Evolutionary conservation across 768 basidiomycete species (phyloP), one percentile per base, ranked within the genome.

Genomic region (Collybiopsis luxurians): DNA sequence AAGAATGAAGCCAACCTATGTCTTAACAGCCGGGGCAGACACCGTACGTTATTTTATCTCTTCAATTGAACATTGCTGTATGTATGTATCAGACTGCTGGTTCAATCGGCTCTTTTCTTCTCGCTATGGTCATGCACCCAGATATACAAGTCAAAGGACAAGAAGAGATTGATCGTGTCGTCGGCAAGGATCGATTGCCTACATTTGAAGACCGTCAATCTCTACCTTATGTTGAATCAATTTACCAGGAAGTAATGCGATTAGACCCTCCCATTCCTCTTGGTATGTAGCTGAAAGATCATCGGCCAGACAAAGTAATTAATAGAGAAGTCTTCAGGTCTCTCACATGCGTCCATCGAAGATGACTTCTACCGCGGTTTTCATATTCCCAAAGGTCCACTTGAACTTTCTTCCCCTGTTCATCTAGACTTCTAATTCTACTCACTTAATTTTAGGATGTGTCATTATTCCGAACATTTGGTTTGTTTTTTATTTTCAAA

Each of bases 141-240:
- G 66, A 65, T 1, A 61, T 63, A 1, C 65, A 65, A 57, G 53
- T 49, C 43, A 65, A 62, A 50, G 72, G 66, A 0, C 70, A 70
- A 54, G 54, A 44, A 24, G 72, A 72, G 50, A 59, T 72, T 17
- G 68, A 70, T 44, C 28, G 42, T 2, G 67, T 68, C 7, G 48
- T 71, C 38, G 72, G 71, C 10, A 49, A 50, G 6, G 56, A 66
- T 40, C 63, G 71, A 2, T 59, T 72, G 1, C 69, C 71, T 4
- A 61, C 64, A 19, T 64, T 67, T 48, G 64, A 60, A 10, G 72
- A 74, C 51, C 57, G 67, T 4, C 59, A 53, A 58, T 51, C 50
- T 12, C 23, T 51, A 24, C 50, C 50, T 19, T 51, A 51, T 17
- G 36, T 51, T 6, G 50, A 64, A 30, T 59, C 60, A 0, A 2